These are phyloP conservation scores for Colletotrichum agaves DNA, from an alignment of 2,329 filamentous ascomycete species.

Conservation along the genomic window DNA sequence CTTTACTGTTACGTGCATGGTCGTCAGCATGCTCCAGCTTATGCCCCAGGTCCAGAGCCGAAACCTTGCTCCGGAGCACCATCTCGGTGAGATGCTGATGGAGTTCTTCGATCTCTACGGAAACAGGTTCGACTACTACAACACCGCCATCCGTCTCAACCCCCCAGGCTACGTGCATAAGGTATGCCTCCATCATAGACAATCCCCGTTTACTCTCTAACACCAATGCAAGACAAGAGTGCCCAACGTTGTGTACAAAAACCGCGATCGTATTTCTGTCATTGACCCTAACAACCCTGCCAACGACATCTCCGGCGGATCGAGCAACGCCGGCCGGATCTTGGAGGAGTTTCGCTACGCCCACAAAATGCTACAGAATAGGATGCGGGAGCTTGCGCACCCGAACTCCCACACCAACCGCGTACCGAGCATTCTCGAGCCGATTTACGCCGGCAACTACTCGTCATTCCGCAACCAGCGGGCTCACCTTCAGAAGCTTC, in stretches of 20 bases:
- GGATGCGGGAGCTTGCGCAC: slow-evolving; percentile 64
- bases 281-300: slow-evolving; percentile 87
- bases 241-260: slow-evolving; percentile 62
- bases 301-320: slow-evolving; percentile 94
- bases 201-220: not conserved
- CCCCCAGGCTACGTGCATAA: slow-evolving; percentile 82
- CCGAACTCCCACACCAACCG: slow-evolving; percentile 42
- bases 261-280: slow-evolving; percentile 79
- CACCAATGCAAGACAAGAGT: not conserved
- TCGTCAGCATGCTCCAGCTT: slow-evolving; percentile 87
- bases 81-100: slow-evolving; percentile 84
- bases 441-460: slow-evolving; percentile 83
- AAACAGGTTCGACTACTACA: slow-evolving; percentile 77
- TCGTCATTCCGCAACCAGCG: slow-evolving; percentile 77
- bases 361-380: slow-evolving; percentile 64
- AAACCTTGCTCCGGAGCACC: slow-evolving; percentile 67
- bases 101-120: slow-evolving; percentile 93
- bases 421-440: slow-evolving; percentile 71
- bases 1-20: slow-evolving; percentile 92
- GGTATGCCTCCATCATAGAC: slow-evolving; percentile 54
- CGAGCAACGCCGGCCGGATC: slow-evolving; percentile 75
- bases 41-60: slow-evolving; percentile 76
- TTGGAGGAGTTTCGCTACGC: slow-evolving; percentile 76
- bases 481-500: slow-evolving; percentile 66
- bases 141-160: slow-evolving; percentile 78